A percentile compares a stretch with the other conserved stretches of the same genome.
phyloP scores from a whole-genome alignment of 2,329 filamentous ascomycete species.

The Akanthomyces muscarius region DNA sequence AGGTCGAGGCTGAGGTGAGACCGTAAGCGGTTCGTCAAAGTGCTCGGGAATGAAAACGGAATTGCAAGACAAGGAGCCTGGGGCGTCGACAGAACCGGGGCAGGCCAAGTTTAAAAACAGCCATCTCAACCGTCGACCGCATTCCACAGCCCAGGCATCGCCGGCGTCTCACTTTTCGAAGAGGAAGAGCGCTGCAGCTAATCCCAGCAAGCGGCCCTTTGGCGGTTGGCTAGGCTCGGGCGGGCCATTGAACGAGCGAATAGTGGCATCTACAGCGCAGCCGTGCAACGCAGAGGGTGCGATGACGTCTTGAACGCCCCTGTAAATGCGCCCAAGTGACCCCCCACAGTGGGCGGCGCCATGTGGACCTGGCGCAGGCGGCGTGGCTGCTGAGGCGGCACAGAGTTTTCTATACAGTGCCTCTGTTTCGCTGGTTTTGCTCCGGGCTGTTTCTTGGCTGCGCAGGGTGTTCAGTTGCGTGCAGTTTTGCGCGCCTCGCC shows the following conservation, averaged over 20 bases:
- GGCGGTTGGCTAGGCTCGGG: neutral
- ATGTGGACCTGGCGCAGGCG: constrained; percentile 8
- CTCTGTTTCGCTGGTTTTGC: constrained; percentile 4
- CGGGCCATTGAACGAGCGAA: neutral
- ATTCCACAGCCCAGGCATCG: constrained; percentile 3
- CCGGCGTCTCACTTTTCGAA: neutral
- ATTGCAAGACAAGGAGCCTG: constrained; percentile 1
- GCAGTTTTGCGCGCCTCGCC: constrained; percentile 1
- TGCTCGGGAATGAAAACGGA: constrained; percentile 12
- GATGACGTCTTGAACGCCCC: constrained; percentile 16
- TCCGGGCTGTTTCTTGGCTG: constrained; percentile 7
- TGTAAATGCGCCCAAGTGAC: neutral
- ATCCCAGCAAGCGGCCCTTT: constrained; percentile 9
- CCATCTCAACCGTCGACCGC: constrained; percentile 4
- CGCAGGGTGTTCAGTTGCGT: neutral
- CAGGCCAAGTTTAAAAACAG: constrained; percentile 8
- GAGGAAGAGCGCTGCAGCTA: neutral
- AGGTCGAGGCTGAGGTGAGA: neutral
- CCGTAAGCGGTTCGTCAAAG: neutral
- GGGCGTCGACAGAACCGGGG: neutral
- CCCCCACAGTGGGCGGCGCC: constrained; percentile 17
- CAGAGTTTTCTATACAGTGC: constrained; percentile 15
- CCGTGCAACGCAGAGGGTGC: neutral
- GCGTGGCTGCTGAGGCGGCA: constrained; percentile 4
- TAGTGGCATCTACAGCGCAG: neutral